phyloP scores from a whole-genome alignment of 805 yeast genomes.

The Starmerella etchellsii region DNA sequence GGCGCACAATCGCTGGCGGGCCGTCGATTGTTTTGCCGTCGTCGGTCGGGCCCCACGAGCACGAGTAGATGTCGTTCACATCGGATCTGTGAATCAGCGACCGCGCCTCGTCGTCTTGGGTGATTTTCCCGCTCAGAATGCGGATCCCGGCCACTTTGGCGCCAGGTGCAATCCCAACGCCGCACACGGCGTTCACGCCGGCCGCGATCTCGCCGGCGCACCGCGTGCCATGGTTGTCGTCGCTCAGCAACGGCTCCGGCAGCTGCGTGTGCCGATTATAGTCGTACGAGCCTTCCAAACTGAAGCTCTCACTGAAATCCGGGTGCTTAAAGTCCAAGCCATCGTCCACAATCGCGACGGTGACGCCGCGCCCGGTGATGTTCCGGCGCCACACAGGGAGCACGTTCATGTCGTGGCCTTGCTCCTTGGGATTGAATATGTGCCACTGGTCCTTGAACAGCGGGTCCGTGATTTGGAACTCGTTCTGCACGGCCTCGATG shows the following conservation, averaged over 20 bases:
- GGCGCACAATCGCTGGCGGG: conserved; percentile 64
- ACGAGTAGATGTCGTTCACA: conserved; percentile 82
- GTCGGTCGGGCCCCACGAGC: conserved; percentile 98
- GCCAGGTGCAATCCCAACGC: conserved; percentile 90
- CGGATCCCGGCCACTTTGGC: conserved; percentile 83
- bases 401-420: conserved; percentile 80
- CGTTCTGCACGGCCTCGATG: conserved; percentile 19
- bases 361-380: conserved; percentile 68
- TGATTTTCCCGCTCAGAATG: conserved; percentile 66
- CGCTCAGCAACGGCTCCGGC: conserved; percentile 68
- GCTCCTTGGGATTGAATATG: conserved; percentile 54
- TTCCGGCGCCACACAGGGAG: conserved; percentile 72
- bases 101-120: conserved; percentile 82
- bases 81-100: conserved; percentile 71
- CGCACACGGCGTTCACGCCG: conserved; percentile 69
- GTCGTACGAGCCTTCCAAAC: conserved; percentile 77
- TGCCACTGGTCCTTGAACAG: conserved; percentile 84
- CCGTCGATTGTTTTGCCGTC: conserved; percentile 78
- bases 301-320: conserved; percentile 55
- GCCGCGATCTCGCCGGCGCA: conserved; percentile 97
- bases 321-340: conserved; percentile 74
- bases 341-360: conserved; percentile 85
- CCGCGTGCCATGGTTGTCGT: conserved; percentile 91
- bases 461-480: conserved; percentile 67
- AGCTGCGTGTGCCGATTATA: conserved; percentile 60